These are phyloP conservation scores for Houttuynia cordata DNA, from an alignment of 164 flowering plant genomes.

Conservation along the genomic window DNA sequence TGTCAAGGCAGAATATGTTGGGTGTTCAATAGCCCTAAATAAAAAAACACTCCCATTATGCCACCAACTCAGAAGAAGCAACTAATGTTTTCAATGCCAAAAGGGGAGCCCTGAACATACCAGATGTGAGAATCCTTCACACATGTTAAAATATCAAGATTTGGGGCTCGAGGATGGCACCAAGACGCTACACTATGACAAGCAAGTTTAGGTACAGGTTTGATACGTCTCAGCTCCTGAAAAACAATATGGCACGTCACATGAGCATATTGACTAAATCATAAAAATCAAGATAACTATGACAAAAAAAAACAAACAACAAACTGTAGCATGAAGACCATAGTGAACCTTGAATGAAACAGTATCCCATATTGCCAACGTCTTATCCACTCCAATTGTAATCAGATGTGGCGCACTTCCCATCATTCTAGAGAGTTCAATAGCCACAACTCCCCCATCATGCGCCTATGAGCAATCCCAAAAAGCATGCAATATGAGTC, in stretches of 20 bases:
- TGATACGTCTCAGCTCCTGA: constrained; percentile 88
- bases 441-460: constrained; percentile 97
- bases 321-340: not conserved
- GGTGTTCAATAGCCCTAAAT: constrained; percentile 94
- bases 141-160: constrained; percentile 90
- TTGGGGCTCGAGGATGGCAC: constrained; percentile 99
- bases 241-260: constrained; percentile 1
- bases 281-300: no score
- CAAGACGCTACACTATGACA: constrained; percentile 98
- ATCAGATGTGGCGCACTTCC: constrained; percentile 92
- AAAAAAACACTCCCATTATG: not conserved
- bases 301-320: not conserved
- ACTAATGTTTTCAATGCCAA: not conserved
- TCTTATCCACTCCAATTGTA: constrained; percentile 93
- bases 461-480: constrained; percentile 50
- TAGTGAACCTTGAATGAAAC: constrained; percentile 74
- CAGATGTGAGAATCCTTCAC: constrained; percentile 99
- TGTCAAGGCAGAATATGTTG: constrained; percentile 91
- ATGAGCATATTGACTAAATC: not conserved
- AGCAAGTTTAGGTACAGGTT: constrained; percentile 87
- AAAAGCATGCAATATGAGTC: no score
- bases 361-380: constrained; percentile 98
- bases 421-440: constrained; percentile 88
- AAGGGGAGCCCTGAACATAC: constrained; percentile 26
- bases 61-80: not conserved